Evolutionary conservation across 257 asterid genomes (phyloP), one percentile per base, ranked within the genome.

Genomic region (Knoxia roxburghii): DNA sequence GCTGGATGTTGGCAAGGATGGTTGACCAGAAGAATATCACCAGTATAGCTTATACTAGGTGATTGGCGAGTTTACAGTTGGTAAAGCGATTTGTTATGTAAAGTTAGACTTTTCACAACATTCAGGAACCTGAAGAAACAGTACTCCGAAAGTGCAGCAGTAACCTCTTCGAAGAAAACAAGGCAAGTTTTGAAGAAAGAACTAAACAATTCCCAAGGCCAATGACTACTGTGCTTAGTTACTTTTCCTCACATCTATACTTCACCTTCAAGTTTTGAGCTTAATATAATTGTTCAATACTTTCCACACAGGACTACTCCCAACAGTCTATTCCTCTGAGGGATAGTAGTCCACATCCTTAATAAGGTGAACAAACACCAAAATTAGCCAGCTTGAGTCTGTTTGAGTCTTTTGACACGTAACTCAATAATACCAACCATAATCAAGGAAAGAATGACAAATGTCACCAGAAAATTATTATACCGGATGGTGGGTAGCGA

Each of bases 401-500:
- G n/a, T n/a, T n/a, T n/a, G n/a, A n/a, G n/a, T n/a, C n/a, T n/a
- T n/a, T n/a, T n/a, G n/a, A n/a, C n/a, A n/a, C n/a, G n/a, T n/a
- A n/a, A n/a, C n/a, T 18, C 27, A 12, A 53, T 41, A 0, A 68
- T 17, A 54, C 50, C 53, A 40, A 24, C 30, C 45, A 10, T 11
- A 55, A 0, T 7, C 17, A 23, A 32, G 48, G 35, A 40, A 45
- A 32, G 59, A 81, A 14, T 12, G n/a, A n/a, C n/a, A 17, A 49
- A 61, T 63, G 59, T 57, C 56, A 41, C 27, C 14, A 57, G 62
- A 68, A 75, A 69, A 21, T 5, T 45, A 63, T 64, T 63, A 40
- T 81, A 90, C 99, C 87, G 15, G 69, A 72, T 59, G 92, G 95
- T 37, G 94, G 94, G 61, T 80, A 80, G 64, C 20, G 82, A 40